phyloP scores from a whole-genome alignment of 805 yeast genomes.

The Lachancea meyersii region DNA sequence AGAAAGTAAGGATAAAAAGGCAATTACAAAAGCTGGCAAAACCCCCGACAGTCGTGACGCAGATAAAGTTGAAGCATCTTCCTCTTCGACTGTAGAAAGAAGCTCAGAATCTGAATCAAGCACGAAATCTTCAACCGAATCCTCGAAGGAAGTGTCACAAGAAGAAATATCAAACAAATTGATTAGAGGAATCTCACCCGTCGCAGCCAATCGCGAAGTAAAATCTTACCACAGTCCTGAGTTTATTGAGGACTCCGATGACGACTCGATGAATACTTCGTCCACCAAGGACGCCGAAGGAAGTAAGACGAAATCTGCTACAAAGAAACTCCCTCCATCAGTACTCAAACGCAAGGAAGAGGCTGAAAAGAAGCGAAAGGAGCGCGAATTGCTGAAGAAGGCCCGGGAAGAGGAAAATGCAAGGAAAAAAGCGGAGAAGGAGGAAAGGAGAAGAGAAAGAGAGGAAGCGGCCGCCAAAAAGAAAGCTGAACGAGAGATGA shows the following conservation, averaged over 20 bases:
- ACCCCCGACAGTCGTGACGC: too few relatives aligned
- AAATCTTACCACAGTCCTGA: conserved; percentile 11
- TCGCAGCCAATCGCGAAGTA: conserved; percentile 6
- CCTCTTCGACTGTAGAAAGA: too few relatives aligned
- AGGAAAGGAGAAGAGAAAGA: conserved; percentile 11
- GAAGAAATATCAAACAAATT: background rate
- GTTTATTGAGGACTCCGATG: conserved; percentile 12
- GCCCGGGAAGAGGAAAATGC: conserved; percentile 12
- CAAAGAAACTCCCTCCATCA: conserved; percentile 9
- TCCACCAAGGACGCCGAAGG: background rate
- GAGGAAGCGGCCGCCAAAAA: conserved; percentile 8
- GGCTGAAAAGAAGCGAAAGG: conserved; percentile 13
- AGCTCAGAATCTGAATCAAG: background rate
- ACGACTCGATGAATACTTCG: conserved; percentile 1
- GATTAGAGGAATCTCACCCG: conserved; percentile 4
- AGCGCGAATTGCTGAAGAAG: conserved; percentile 13
- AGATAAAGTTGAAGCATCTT: too few relatives aligned
- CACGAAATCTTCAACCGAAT: background rate
- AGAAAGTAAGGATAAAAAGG: too few relatives aligned
- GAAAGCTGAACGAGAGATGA: conserved; percentile 12
- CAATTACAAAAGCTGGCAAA: too few relatives aligned
- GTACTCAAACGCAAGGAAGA: conserved; percentile 12
- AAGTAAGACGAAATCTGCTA: background rate
- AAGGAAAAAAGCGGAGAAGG: conserved; percentile 10
- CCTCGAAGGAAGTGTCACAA: background rate